phyloP scores from a whole-genome alignment of 306 rosid species.

The Canavalia gladiata region DNA sequence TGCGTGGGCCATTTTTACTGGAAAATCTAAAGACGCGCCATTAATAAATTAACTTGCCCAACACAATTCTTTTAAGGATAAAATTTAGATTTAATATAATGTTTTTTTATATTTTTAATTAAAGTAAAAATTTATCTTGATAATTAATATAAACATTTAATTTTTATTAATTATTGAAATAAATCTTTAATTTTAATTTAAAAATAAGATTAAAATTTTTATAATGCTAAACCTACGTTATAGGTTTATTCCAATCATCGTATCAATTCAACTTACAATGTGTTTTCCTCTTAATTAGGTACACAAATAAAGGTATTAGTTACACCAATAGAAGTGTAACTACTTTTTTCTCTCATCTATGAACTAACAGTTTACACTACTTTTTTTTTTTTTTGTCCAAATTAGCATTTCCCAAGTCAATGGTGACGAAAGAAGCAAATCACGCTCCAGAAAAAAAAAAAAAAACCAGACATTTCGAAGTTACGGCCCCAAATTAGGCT shows the following conservation, averaged over 20 bases:
- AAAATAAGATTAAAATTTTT: too few relatives aligned
- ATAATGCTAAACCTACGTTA: too few relatives aligned
- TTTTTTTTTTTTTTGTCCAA: too few relatives aligned
- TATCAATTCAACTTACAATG: not conserved
- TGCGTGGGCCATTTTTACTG: not conserved
- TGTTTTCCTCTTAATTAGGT: too few relatives aligned
- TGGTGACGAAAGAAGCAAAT: not conserved
- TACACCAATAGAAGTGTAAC: not conserved
- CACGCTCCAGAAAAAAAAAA: not conserved
- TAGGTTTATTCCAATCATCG: not conserved
- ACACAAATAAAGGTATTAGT: not conserved
- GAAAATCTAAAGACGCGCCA: not conserved
- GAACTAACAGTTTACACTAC: not conserved
- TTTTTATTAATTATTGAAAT: too few relatives aligned
- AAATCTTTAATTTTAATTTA: too few relatives aligned
- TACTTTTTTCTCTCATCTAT: not conserved
- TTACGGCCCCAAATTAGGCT: too few relatives aligned
- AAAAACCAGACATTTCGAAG: too few relatives aligned
- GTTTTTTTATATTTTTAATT: too few relatives aligned
- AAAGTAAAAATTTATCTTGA: too few relatives aligned
- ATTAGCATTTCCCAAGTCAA: not conserved
- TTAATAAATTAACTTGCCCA: not conserved
- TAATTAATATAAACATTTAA: too few relatives aligned
- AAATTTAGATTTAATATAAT: too few relatives aligned
- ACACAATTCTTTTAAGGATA: not conserved